Percentiles rank a stretch among this genome's conserved stretches.
Evolutionary conservation across 768 basidiomycete species (phyloP).

Genomic region (Wakefieldia striispora): DNA sequence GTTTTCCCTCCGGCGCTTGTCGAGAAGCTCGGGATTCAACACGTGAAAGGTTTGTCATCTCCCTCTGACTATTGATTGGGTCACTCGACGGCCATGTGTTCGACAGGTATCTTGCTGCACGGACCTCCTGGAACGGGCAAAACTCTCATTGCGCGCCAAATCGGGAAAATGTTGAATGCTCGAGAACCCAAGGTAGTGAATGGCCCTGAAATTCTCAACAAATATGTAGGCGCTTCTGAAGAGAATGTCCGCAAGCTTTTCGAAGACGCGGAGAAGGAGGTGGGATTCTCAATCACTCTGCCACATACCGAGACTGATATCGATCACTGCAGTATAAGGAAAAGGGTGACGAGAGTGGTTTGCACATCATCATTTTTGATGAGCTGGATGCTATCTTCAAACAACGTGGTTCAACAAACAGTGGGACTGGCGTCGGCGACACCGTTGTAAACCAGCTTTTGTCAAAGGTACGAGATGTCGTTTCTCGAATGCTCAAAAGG

Average conservation of each 20-base stretch:
- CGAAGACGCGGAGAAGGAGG: conserved; percentile 98
- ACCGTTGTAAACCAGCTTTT: conserved; percentile 97
- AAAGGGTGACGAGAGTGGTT: conserved; percentile 93
- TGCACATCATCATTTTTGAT: conserved; percentile 99
- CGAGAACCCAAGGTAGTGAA: conserved; percentile 98
- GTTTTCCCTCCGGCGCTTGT: conserved; percentile 98
- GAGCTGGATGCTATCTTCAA: conserved; percentile 99
- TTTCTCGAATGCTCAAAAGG: not conserved
- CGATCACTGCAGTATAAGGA: conserved; percentile 75
- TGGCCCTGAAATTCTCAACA: conserved; percentile 96
- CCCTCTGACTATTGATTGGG: not conserved
- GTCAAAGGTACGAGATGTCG: conserved; percentile 66
- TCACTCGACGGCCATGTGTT: not conserved
- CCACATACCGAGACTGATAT: not conserved
- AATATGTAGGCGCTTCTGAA: conserved; percentile 95
- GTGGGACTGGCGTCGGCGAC: conserved; percentile 97
- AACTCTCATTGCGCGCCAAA: conserved; percentile 96
- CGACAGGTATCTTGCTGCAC: conserved; percentile 82
- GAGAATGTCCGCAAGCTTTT: conserved; percentile 98
- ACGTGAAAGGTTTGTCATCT: conserved; percentile 81
- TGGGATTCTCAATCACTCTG: conserved; percentile 19
- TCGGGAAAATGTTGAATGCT: conserved; percentile 98
- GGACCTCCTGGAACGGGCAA: conserved; percentile 99
- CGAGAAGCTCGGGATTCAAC: conserved; percentile 96
- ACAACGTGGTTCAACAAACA: conserved; percentile 90